These are phyloP conservation scores for Clohesyomyces aquaticus DNA, from an alignment of 495 filamentous ascomycete genomes.

Conservation along the genomic window DNA sequence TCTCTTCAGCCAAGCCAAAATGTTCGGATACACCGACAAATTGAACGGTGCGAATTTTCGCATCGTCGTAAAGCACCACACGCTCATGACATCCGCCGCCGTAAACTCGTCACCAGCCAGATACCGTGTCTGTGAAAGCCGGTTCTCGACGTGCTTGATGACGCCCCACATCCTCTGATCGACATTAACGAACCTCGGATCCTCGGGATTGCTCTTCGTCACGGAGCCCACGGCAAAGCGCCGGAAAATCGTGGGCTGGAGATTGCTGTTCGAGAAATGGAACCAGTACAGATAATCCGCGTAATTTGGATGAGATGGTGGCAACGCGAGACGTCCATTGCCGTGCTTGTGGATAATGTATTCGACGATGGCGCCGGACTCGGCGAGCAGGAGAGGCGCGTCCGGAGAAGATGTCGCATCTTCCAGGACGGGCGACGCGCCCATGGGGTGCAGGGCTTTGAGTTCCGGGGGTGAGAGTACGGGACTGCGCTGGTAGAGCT, in stretches of 20 bases:
- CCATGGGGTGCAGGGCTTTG: conserved; percentile 49
- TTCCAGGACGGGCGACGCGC: conserved; percentile 60
- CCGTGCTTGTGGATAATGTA: conserved; percentile 61
- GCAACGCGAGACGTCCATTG: conserved; percentile 50
- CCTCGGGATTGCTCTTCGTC: background rate
- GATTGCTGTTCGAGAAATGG: conserved; percentile 62
- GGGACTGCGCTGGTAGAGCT: conserved; percentile 56
- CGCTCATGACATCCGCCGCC: conserved; percentile 63
- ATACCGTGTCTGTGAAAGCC: conserved; percentile 49
- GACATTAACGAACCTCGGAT: conserved; percentile 26
- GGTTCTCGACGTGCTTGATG: conserved; percentile 36
- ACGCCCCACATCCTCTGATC: conserved; percentile 12
- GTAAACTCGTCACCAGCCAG: conserved; percentile 65
- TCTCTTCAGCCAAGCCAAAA: conserved; percentile 53
- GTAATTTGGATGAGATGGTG: conserved; percentile 53
- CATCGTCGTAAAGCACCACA: conserved; percentile 60
- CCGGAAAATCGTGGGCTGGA: conserved; percentile 49
- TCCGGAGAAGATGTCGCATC: conserved; percentile 45
- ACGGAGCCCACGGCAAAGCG: conserved; percentile 28
- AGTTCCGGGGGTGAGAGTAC: conserved; percentile 56
- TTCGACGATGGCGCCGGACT: conserved; percentile 59
- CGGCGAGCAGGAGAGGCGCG: conserved; percentile 49
- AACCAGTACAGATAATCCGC: conserved; percentile 65
- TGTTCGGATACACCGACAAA: conserved; percentile 49
- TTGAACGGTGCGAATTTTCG: conserved; percentile 54